A percentile compares a stretch with the other conserved stretches of the same genome.
Evolutionary conservation across 306 rosid species (phyloP).

Genomic region (Begonia peltatifolia): DNA sequence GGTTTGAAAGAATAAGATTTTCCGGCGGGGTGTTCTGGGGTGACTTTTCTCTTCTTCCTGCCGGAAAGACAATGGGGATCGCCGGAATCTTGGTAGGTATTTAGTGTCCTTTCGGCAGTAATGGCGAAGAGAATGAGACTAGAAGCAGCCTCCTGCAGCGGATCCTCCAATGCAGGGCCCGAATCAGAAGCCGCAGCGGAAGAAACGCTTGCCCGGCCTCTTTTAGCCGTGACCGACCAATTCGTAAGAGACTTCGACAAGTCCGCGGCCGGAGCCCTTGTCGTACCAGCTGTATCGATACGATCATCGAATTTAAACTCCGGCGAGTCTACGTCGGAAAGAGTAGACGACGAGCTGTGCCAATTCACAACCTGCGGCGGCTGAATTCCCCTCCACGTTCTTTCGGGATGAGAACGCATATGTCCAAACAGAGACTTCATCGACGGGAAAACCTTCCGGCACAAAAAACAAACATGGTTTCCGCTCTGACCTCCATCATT

Average conservation of each 20-base stretch:
- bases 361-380: slow-evolving; percentile 3
- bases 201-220: slow-evolving; percentile 19
- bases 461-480: slow-evolving; percentile 3
- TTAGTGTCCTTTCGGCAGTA: too few relatives aligned
- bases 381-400: slow-evolving; percentile 19
- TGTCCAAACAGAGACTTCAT: slow-evolving; percentile 21
- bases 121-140: slow-evolving; percentile 14
- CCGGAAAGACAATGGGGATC: too few relatives aligned
- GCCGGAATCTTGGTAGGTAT: too few relatives aligned
- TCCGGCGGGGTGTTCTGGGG: too few relatives aligned
- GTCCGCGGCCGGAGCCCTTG: neutral
- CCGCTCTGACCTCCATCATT: neutral
- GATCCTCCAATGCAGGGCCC: slow-evolving; percentile 2
- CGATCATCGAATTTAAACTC: neutral
- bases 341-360: neutral
- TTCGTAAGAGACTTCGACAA: slow-evolving; percentile 1
- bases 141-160: slow-evolving; percentile 17
- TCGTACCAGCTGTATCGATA: slow-evolving; percentile 4
- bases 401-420: slow-evolving; percentile 24
- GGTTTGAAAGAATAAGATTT: too few relatives aligned
- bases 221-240: slow-evolving; percentile 20
- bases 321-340: neutral
- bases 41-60: too few relatives aligned
- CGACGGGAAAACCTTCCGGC: slow-evolving; percentile 11
- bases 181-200: neutral